phyloP scores from a whole-genome alignment of 2,329 filamentous ascomycete genomes.

The Lecanosticta acicola region DNA sequence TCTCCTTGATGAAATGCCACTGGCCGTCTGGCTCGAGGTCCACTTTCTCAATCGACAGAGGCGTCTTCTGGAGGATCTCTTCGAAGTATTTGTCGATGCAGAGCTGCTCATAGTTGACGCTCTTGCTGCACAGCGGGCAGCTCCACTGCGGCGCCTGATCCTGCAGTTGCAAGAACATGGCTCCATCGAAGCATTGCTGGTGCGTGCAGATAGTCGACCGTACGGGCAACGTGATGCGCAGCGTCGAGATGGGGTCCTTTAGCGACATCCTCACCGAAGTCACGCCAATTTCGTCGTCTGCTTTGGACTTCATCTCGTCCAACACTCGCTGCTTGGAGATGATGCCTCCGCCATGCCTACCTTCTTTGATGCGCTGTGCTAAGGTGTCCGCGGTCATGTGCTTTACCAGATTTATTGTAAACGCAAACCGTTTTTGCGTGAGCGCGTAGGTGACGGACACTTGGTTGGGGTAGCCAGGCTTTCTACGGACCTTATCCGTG shows the following conservation, averaged over 20 bases:
- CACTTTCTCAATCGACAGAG: slow-evolving; percentile 70
- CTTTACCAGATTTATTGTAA: slow-evolving; percentile 71
- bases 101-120: slow-evolving; percentile 71
- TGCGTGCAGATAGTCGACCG: slow-evolving; percentile 76
- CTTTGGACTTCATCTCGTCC: slow-evolving; percentile 71
- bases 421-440: slow-evolving; percentile 63
- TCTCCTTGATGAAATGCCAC: slow-evolving; percentile 56
- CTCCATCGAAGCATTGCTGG: slow-evolving; percentile 91
- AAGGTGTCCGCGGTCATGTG: slow-evolving; percentile 66
- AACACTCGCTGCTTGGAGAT: slow-evolving; percentile 79
- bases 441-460: slow-evolving; percentile 87
- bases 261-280: slow-evolving; percentile 84
- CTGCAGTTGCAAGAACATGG: slow-evolving; percentile 85
- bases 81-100: slow-evolving; percentile 88
- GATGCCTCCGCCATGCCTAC: slow-evolving; percentile 45
- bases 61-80: slow-evolving; percentile 73
- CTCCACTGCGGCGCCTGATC: slow-evolving; percentile 95
- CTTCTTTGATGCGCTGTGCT: slow-evolving; percentile 58
- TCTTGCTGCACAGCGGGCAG: slow-evolving; percentile 89
- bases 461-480: slow-evolving; percentile 65
- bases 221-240: slow-evolving; percentile 73
- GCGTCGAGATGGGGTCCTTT: slow-evolving; percentile 85
- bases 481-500: slow-evolving; percentile 67
- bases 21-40: slow-evolving; percentile 80
- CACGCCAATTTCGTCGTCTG: slow-evolving; percentile 78